These are phyloP conservation scores for Penicillium subrubescens DNA, from an alignment of 495 filamentous ascomycete species.

Conservation along the genomic window DNA sequence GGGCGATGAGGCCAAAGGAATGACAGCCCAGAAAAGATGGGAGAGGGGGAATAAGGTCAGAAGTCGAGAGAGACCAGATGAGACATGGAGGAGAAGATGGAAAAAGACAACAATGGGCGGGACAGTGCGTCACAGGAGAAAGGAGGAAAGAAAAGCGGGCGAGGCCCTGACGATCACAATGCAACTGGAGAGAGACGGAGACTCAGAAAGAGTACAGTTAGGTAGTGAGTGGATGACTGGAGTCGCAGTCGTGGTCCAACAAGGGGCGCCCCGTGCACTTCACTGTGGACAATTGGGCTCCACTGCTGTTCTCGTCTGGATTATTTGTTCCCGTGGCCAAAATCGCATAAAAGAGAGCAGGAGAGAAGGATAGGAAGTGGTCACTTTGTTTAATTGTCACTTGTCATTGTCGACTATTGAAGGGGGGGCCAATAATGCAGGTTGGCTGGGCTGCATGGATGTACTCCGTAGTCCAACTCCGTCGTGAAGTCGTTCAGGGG, in stretches of 20 bases:
- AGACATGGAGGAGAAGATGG: not conserved
- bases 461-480: not conserved
- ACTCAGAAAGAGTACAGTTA: not conserved
- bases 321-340: not conserved
- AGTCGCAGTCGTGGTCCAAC: conserved; percentile 2
- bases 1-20: conserved; percentile 39
- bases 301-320: conserved; percentile 1
- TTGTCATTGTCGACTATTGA: not conserved
- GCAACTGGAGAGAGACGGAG: conserved; percentile 3
- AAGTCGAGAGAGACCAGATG: not conserved
- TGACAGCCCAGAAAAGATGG: conserved; percentile 37
- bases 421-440: not conserved
- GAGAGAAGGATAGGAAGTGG: not conserved
- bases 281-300: conserved; percentile 1
- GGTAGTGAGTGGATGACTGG: too few species aligned
- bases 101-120: not conserved
- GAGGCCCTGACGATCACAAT: conserved; percentile 38
- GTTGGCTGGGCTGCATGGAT: not conserved
- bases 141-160: conserved; percentile 23
- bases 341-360: not conserved
- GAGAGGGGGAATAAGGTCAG: conserved; percentile 10
- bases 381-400: not conserved
- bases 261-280: conserved; percentile 25
- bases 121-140: conserved; percentile 19
- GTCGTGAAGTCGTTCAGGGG: conserved; percentile 7